Evolutionary conservation across 306 rosid genomes (phyloP).

Genomic region (Quercus alba): DNA sequence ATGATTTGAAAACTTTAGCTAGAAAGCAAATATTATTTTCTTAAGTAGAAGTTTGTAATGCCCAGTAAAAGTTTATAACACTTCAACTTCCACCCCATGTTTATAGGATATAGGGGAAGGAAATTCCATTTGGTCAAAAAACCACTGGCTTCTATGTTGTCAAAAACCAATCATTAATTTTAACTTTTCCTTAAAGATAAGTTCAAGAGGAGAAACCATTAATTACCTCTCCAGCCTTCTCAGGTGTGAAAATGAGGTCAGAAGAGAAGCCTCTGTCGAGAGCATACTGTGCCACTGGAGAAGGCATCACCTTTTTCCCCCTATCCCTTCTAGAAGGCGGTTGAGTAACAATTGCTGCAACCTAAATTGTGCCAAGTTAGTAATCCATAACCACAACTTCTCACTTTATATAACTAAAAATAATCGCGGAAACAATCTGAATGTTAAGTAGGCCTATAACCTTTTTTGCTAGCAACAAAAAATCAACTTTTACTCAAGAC

Average conservation of each 20-base stretch:
- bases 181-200: neutral
- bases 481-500: neutral
- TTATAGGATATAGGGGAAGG: neutral
- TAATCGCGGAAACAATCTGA: neutral
- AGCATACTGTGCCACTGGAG: slow-evolving; percentile 80
- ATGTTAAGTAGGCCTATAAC: neutral
- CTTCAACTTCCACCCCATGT: neutral
- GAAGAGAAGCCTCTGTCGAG: slow-evolving; percentile 74
- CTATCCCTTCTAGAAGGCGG: slow-evolving; percentile 81
- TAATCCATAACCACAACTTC: neutral
- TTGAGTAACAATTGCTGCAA: slow-evolving; percentile 90
- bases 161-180: neutral
- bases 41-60: neutral
- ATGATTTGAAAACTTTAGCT: no score
- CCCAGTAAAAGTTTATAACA: neutral
- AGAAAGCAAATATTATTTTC: neutral
- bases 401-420: neutral
- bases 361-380: slow-evolving; percentile 39
- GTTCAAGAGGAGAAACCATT: neutral
- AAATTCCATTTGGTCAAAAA: neutral
- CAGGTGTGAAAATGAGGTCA: slow-evolving; percentile 75
- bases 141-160: neutral
- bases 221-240: slow-evolving; percentile 70
- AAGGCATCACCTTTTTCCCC: slow-evolving; percentile 65
- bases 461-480: neutral